phyloP scores from a whole-genome alignment of 1,139 yeast genomes.

The Kodamaea ohmeri region DNA sequence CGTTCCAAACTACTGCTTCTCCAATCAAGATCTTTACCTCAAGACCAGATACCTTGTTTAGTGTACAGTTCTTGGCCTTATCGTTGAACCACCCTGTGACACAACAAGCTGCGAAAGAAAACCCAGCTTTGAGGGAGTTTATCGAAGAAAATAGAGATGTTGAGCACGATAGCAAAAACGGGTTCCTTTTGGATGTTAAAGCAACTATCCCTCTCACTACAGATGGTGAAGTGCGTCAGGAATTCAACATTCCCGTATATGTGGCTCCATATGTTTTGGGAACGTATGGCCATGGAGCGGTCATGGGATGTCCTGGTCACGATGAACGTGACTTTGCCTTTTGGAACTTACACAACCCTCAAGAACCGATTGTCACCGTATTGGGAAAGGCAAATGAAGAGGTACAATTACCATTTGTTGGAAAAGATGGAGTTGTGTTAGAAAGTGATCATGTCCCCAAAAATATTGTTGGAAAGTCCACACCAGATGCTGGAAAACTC shows the following conservation, averaged over 20 bases:
- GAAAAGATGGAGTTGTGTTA: slow-evolving; percentile 52
- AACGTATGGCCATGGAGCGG: slow-evolving; percentile 86
- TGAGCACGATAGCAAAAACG: slow-evolving; percentile 58
- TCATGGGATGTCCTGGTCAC: slow-evolving; percentile 97
- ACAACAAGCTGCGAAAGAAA: slow-evolving; percentile 28
- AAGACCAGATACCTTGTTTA: slow-evolving; percentile 81
- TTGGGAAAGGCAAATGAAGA: slow-evolving; percentile 29
- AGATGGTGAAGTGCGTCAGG: slow-evolving; percentile 16
- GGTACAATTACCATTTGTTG: slow-evolving; percentile 49
- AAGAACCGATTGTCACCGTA: slow-evolving; percentile 36
- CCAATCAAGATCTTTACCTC: slow-evolving; percentile 69
- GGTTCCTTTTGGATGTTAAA: slow-evolving; percentile 49
- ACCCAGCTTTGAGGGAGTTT: slow-evolving; percentile 46
- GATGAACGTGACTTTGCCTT: slow-evolving; percentile 79
- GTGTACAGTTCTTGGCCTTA: slow-evolving; percentile 80
- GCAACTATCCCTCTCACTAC: slow-evolving; percentile 63
- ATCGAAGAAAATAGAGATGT: slow-evolving; percentile 34
- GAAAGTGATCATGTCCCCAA: slow-evolving; percentile 41
- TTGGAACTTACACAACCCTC: slow-evolving; percentile 65
- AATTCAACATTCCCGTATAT: slow-evolving; percentile 61
- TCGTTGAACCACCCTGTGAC: slow-evolving; percentile 70
- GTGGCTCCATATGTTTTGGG: slow-evolving; percentile 89
- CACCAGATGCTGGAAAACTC: slow-evolving; percentile 49
- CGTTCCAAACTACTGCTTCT: slow-evolving; percentile 33
- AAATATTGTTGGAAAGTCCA: slow-evolving; percentile 47